A percentile compares a stretch with the other conserved stretches of the same genome.
phyloP scores from a whole-genome alignment of 208 protist species.

The Borovskyia barvae region DNA sequence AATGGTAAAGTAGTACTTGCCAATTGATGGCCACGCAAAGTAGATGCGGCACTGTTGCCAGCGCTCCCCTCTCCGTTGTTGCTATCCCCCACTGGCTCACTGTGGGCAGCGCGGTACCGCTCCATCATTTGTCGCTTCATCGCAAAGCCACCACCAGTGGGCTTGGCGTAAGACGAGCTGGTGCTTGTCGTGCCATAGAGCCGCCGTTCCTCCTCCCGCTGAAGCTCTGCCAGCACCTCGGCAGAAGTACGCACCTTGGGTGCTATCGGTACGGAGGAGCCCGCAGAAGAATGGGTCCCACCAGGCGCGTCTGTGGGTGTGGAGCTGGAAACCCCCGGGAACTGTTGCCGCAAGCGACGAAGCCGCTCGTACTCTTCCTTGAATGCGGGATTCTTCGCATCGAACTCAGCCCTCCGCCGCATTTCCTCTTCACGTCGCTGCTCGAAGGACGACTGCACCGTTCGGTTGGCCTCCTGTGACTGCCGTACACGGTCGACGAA shows the following conservation, averaged over 20 bases:
- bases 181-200: constrained; percentile 21
- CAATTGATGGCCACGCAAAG: background rate
- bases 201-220: constrained; percentile 40
- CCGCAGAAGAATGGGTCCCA: constrained; percentile 15
- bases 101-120: constrained; percentile 38
- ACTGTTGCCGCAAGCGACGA: constrained; percentile 28
- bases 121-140: constrained; percentile 49
- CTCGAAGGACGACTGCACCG: constrained; percentile 61
- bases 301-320: too few relatives aligned
- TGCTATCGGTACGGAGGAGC: background rate
- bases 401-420: constrained; percentile 76
- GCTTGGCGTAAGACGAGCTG: background rate
- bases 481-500: constrained; percentile 75
- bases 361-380: constrained; percentile 67
- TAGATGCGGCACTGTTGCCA: constrained; percentile 1
- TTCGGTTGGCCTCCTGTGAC: constrained; percentile 38
- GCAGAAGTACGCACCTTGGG: constrained; percentile 43
- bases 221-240: constrained; percentile 47
- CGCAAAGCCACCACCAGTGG: background rate
- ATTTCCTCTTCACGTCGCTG: constrained; percentile 78
- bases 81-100: constrained; percentile 6
- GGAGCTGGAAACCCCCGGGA: background rate
- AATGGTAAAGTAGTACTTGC: constrained; percentile 33
- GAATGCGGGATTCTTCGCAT: constrained; percentile 71
- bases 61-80: background rate